Base-by-base conservation (phyloP, 164 flowering plant species). In the Vitis amurensis region DNA sequence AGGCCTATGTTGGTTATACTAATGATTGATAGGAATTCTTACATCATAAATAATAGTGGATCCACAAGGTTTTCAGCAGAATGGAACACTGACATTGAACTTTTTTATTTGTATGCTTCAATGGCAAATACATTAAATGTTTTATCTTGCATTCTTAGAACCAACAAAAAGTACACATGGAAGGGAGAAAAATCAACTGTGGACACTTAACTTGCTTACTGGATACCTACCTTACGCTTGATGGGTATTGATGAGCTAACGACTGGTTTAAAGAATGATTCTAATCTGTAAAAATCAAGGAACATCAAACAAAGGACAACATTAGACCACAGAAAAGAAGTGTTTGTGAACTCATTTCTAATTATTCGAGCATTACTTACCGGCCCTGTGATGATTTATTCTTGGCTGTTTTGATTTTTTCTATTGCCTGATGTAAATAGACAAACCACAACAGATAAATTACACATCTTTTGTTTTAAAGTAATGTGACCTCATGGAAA, bases 401-500 rank as follows among this genome's bases (percentile, higher is more conserved):
- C 82, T 89, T 92, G 53, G 97, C 97, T 17, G 92, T 88, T 83
- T 93, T 92, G 59, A 96, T 96, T 76, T 92, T 96, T 74, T 93
- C 97, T 66, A 93, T 80, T 50, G 97, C 97, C 99, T 93, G 66
- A 44, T 14, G 71, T n/a, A 59, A 66, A 16, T 14, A 80, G 19
- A 62, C 9, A 63, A 65, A 48, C 57, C 9, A 61, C 29, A 37
- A 58, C 9, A 17, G 56, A 58, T 44, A 64, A 44, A 48, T 48
- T 16, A 17, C 11, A 11, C 4, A 30, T 19, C 12, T 6, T 57
- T 37, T 3, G 44, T 37, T 37, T 19, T 47, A 51, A 13, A 10
- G 15, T 14, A 66, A 66, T 2, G 52, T 17, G 63, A 8, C 31
- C n/a, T 68, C n/a, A 55, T 0, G 50, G 31, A 29, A 52, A 27